These are phyloP conservation scores for Claviceps quebecensis DNA, from an alignment of 2,329 filamentous ascomycete genomes.

Conservation along the genomic window DNA sequence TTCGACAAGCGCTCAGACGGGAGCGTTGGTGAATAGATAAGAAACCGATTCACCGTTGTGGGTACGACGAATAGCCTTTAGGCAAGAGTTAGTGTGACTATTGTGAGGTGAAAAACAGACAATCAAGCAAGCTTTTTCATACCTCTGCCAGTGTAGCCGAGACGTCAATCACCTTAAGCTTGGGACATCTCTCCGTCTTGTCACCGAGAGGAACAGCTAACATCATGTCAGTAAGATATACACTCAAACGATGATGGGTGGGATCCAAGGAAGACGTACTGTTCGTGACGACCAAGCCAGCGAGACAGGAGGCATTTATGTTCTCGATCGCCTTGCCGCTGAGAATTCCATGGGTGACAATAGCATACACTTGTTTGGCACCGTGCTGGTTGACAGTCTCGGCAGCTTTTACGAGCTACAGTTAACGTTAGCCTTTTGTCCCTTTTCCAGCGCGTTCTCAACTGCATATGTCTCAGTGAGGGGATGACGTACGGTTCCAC, in stretches of 20 bases:
- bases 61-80: slow-evolving; percentile 50
- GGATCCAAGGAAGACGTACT: slow-evolving; percentile 28
- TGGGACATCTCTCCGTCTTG: slow-evolving; percentile 64
- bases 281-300: slow-evolving; percentile 78
- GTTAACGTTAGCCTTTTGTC: neutral
- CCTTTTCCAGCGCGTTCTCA: neutral
- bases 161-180: slow-evolving; percentile 84
- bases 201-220: slow-evolving; percentile 43
- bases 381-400: slow-evolving; percentile 78
- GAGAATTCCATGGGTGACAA: slow-evolving; percentile 88
- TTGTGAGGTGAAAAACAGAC: neutral
- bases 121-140: slow-evolving; percentile 6
- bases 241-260: neutral
- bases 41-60: slow-evolving; percentile 53
- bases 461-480: neutral
- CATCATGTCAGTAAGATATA: slow-evolving; percentile 11
- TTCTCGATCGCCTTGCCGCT: slow-evolving; percentile 80
- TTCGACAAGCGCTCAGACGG: slow-evolving; percentile 22
- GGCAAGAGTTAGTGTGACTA: neutral
- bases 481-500: slow-evolving; percentile 46
- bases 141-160: slow-evolving; percentile 64
- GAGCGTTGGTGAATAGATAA: slow-evolving; percentile 55
- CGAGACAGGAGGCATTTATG: slow-evolving; percentile 63
- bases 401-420: slow-evolving; percentile 59
- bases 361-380: slow-evolving; percentile 77